These are phyloP conservation scores for Straminergon stramineum DNA, from an alignment of 225 moss, liverwort and hornwort genomes.

Conservation along the genomic window DNA sequence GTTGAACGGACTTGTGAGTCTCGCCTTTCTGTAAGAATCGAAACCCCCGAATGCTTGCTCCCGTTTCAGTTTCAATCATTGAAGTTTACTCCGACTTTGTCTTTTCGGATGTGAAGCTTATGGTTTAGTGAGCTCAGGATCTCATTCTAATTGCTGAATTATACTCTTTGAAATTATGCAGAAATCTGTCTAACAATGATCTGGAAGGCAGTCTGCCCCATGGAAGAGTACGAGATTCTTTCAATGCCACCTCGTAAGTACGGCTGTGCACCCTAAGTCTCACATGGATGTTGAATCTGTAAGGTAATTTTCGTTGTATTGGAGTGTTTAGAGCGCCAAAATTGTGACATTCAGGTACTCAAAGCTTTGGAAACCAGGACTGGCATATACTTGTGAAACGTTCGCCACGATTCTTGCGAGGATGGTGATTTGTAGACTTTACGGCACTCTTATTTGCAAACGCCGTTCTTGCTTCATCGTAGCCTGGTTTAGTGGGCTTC, in stretches of 20 bases:
- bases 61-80: neutral
- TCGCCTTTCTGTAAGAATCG: constrained; percentile 10
- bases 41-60: neutral
- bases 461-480: neutral
- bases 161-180: neutral
- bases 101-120: neutral
- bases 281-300: neutral
- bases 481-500: neutral
- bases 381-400: neutral
- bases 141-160: neutral
- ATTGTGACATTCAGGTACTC: neutral
- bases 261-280: neutral
- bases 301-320: neutral
- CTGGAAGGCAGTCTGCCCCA: constrained; percentile 15
- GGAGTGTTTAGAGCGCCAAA: neutral
- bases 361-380: too few species aligned
- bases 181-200: constrained; percentile 13
- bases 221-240: constrained; percentile 3
- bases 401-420: neutral
- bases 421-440: neutral
- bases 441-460: neutral
- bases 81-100: neutral
- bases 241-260: constrained; percentile 18
- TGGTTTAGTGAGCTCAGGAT: neutral
- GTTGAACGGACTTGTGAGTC: neutral